Evolutionary conservation across 495 filamentous ascomycete species (phyloP), one percentile per base, ranked within the genome.

Genomic region (Xylaria palmicola): DNA sequence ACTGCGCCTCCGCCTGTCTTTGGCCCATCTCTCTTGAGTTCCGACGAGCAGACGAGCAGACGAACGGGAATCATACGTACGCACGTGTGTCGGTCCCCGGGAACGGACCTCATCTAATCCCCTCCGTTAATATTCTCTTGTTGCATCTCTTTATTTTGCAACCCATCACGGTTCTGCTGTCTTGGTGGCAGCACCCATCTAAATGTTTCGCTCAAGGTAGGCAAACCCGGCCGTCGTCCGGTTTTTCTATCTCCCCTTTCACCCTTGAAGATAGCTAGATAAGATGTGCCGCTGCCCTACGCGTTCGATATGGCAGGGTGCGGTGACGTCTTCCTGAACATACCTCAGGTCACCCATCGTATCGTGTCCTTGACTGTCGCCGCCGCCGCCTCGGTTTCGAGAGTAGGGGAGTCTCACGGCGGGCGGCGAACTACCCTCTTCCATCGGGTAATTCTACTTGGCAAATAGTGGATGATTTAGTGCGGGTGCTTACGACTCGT

Each of bases 171-270:
- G 40, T 57, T 29, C 20, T 39, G 32, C 44, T 36, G 43, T 59
- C 41, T 24, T 49, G 7, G 22, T 48, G 20, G n/a, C 56, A 32
- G 43, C 56, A 22, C 6, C 44, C 43, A n/a, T 17, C 37, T 27
- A 6, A 5, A 13, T 59, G 56, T 59, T 48, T 34, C 19, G 43
- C 43, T 44, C 37, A 59, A 59, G 56, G 56, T 59, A 34, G 37
- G 32, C 41, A 45, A 20, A 17, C 22, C 39, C 22, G n/a, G 27
- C 27, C 39, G 15, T 20, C 26, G 9, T 47, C 19, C 20, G 26
- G 9, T 41, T 29, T 29, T 47, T 27, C 30, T 20, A 22, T 22
- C 27, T 41, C 36, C 30, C 37, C 51, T 29, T 29, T 29, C 29
- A 51, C 15, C n/a, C 45, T n/a, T 15, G 17, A 34, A 8, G 20